A percentile compares a stretch with the other conserved stretches of the same genome.
phyloP scores from a whole-genome alignment of 202 grass and related monocot species.

The Schoenoplectus tabernaemontani region DNA sequence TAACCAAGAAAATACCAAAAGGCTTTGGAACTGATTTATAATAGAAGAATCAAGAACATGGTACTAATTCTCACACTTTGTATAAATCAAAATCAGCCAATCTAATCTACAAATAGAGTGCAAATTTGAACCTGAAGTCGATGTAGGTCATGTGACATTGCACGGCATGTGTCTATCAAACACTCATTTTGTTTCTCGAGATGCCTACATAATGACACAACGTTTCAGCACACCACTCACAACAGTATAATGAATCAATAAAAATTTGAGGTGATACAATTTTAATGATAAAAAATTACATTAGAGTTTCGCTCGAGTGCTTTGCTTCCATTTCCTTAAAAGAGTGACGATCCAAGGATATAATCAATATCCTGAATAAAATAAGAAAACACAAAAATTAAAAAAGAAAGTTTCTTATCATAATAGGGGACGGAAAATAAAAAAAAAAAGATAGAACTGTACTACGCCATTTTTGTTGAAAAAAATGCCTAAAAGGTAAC shows the following conservation, averaged over 20 bases:
- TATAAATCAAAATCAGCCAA: background rate
- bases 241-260: background rate
- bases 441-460: background rate
- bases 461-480: background rate
- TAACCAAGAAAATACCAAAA: background rate
- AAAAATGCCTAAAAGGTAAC: background rate
- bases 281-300: background rate
- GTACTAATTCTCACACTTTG: background rate
- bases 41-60: background rate
- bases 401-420: background rate
- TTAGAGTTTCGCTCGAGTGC: background rate
- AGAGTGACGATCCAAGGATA: background rate
- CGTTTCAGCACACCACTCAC: background rate
- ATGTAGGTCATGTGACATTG: background rate
- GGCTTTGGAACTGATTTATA: background rate
- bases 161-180: background rate
- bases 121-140: background rate
- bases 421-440: background rate
- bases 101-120: background rate
- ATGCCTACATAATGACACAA: slow-evolving; percentile 6
- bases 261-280: background rate
- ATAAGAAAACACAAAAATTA: background rate
- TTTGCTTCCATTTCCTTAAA: slow-evolving; percentile 2
- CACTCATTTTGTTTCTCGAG: slow-evolving; percentile 10
- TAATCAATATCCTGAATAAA: background rate